phyloP scores from a whole-genome alignment of 1,139 yeast species.

The Diutina sp. region DNA sequence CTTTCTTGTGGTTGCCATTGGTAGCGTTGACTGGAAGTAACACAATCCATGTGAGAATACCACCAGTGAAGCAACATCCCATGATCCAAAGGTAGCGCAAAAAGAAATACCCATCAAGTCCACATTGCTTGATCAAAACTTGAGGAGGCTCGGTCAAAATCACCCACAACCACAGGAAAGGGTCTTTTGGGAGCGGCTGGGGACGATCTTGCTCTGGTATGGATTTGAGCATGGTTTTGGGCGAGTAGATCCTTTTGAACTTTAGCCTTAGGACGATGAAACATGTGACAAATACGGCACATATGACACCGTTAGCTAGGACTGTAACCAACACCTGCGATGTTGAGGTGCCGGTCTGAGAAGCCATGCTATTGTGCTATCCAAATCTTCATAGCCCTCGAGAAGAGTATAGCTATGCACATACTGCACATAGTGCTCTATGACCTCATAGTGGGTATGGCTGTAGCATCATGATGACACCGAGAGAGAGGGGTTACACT shows the following conservation, averaged over 20 bases:
- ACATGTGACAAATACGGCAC: slow-evolving; percentile 36
- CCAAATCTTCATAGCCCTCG: not conserved
- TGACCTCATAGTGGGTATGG: not conserved
- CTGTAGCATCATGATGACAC: not conserved
- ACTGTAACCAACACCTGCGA: slow-evolving; percentile 54
- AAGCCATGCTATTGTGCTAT: not conserved
- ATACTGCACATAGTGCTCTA: not conserved
- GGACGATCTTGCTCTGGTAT: slow-evolving; percentile 52
- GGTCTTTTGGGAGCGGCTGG: slow-evolving; percentile 48
- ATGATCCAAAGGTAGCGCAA: slow-evolving; percentile 42
- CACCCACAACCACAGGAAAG: slow-evolving; percentile 49
- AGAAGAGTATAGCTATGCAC: not conserved
- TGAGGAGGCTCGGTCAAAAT: slow-evolving; percentile 49
- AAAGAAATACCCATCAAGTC: slow-evolving; percentile 65
- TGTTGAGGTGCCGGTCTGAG: slow-evolving; percentile 15
- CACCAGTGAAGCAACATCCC: slow-evolving; percentile 26
- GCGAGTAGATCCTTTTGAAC: slow-evolving; percentile 53
- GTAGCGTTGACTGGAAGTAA: slow-evolving; percentile 56
- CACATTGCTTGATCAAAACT: slow-evolving; percentile 58
- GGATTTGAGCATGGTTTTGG: slow-evolving; percentile 45
- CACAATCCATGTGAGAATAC: slow-evolving; percentile 36
- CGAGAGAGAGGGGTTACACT: not conserved
- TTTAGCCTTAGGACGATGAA: slow-evolving; percentile 43
- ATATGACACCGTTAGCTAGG: slow-evolving; percentile 40
- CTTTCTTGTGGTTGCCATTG: slow-evolving; percentile 41